Percentiles rank a stretch among this genome's conserved stretches.
Conservation (phyloP, 1,284 basidiomycete species). For the Heterobasidion annosum region DNA sequence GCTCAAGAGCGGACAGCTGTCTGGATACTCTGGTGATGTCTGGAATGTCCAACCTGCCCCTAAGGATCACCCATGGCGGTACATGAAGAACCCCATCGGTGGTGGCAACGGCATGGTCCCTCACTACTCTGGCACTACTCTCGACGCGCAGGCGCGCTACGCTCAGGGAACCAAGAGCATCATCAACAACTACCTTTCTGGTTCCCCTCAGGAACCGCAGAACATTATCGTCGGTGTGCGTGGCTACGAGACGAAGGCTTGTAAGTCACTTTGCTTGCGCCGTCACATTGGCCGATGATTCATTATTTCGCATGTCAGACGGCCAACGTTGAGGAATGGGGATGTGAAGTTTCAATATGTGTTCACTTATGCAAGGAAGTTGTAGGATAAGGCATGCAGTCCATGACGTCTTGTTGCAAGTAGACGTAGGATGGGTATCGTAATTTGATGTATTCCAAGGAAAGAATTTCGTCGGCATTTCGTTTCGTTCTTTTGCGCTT, state of each 20-base stretch:
- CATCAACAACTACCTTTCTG: conserved; percentile 67
- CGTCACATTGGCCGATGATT: too few relatives aligned
- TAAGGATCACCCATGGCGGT: conserved; percentile 81
- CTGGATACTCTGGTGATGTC: conserved; percentile 63
- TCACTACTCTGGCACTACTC: conserved; percentile 83
- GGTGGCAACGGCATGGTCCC: conserved; percentile 85
- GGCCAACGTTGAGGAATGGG: conserved; percentile 6
- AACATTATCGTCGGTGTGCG: conserved; percentile 75
- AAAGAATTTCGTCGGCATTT: too few relatives aligned
- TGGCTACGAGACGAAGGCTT: conserved; percentile 59
- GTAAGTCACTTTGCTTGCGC: conserved; percentile 25
- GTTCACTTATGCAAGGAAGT: too few relatives aligned
- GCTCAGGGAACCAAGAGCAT: conserved; percentile 77
- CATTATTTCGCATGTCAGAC: not conserved
- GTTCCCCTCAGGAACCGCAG: conserved; percentile 62
- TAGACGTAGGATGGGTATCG: too few relatives aligned
- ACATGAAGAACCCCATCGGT: conserved; percentile 71
- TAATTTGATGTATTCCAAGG: too few relatives aligned
- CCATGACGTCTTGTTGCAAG: too few relatives aligned
- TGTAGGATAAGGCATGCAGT: too few relatives aligned
- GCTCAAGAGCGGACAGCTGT: conserved; percentile 70
- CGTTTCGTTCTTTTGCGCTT: too few relatives aligned
- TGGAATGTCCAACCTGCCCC: conserved; percentile 84
- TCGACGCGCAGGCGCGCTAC: conserved; percentile 89
- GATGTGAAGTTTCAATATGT: too few relatives aligned